Percentiles rank a stretch among this genome's conserved stretches.
Conservation (phyloP, 2,329 filamentous ascomycete genomes). For the Salinomyces thailandicus region DNA sequence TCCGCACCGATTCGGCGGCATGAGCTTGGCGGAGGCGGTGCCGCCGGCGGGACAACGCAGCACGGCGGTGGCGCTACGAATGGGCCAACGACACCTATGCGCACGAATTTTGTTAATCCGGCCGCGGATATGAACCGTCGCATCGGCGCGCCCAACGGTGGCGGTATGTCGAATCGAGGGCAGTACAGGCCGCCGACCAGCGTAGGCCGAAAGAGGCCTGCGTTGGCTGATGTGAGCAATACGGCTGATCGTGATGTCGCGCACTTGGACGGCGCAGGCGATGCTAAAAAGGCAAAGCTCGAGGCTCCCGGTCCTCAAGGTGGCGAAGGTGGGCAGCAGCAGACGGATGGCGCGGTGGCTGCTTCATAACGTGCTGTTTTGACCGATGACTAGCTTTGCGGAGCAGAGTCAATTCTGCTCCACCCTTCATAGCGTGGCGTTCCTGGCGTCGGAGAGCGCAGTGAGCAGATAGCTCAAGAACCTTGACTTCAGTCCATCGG, state of each 20-base stretch:
- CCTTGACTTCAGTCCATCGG: too few relatives aligned
- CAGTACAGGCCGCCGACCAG: conserved; percentile 36
- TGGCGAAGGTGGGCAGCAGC: background rate
- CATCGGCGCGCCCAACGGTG: conserved; percentile 39
- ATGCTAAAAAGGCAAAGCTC: conserved; percentile 31
- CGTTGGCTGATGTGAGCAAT: conserved; percentile 39
- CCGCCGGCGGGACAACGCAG: background rate
- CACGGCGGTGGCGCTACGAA: conserved; percentile 2
- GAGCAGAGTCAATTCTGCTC: background rate
- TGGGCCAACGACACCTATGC: conserved; percentile 11
- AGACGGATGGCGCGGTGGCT: background rate
- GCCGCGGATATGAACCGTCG: conserved; percentile 36
- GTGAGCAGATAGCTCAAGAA: too few relatives aligned
- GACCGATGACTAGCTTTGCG: background rate
- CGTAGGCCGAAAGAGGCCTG: conserved; percentile 25
- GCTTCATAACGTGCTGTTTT: too few relatives aligned
- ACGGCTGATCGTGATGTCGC: background rate
- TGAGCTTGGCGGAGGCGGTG: conserved; percentile 6
- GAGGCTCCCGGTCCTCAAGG: background rate
- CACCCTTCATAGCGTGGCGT: background rate
- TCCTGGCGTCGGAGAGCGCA: background rate
- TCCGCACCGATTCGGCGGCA: conserved; percentile 60
- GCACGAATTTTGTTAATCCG: conserved; percentile 39
- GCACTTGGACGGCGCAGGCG: conserved; percentile 26
- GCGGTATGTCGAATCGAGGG: conserved; percentile 31